phyloP scores from a whole-genome alignment of 2,329 filamentous ascomycete genomes.

The Pseudogymnoascus verrucosus region DNA sequence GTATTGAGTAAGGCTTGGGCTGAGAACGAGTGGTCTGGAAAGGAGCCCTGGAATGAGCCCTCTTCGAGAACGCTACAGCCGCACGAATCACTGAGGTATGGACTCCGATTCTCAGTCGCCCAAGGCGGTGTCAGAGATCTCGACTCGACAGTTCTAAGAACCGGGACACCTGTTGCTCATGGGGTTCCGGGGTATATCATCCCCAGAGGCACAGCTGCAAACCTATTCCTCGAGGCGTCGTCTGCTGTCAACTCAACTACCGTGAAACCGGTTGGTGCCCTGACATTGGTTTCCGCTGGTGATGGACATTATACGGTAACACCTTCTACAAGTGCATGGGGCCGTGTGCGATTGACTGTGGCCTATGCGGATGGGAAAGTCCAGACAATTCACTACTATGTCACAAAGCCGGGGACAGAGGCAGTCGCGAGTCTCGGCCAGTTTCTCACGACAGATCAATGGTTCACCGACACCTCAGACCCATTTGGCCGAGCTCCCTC shows the following conservation, averaged over 20 bases:
- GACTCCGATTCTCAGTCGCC: conserved; percentile 43
- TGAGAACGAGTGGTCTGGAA: conserved; percentile 45
- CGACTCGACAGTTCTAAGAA: conserved; percentile 36
- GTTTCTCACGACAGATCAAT: conserved; percentile 47
- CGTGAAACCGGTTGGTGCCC: conserved; percentile 31
- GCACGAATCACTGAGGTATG: conserved; percentile 39
- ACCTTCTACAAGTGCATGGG: conserved; percentile 38
- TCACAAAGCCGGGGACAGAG: conserved; percentile 40
- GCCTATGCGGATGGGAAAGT: conserved; percentile 38
- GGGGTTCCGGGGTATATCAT: conserved; percentile 49
- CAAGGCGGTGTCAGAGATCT: conserved; percentile 37
- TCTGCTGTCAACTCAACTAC: conserved; percentile 34
- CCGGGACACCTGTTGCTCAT: conserved; percentile 40
- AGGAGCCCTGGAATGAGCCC: conserved; percentile 46
- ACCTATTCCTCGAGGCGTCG: conserved; percentile 37
- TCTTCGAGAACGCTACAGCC: conserved; percentile 38
- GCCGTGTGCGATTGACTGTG: conserved; percentile 41
- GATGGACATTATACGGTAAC: conserved; percentile 35
- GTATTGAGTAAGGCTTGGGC: conserved; percentile 45
- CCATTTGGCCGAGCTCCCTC: conserved; percentile 47
- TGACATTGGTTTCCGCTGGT: conserved; percentile 28
- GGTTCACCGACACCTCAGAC: conserved; percentile 43
- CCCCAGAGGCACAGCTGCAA: conserved; percentile 37
- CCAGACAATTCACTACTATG: conserved; percentile 49
- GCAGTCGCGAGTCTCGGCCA: conserved; percentile 39